These are phyloP conservation scores for Phaffomyces antillensis DNA, from an alignment of 805 yeast genomes.

Conservation along the genomic window DNA sequence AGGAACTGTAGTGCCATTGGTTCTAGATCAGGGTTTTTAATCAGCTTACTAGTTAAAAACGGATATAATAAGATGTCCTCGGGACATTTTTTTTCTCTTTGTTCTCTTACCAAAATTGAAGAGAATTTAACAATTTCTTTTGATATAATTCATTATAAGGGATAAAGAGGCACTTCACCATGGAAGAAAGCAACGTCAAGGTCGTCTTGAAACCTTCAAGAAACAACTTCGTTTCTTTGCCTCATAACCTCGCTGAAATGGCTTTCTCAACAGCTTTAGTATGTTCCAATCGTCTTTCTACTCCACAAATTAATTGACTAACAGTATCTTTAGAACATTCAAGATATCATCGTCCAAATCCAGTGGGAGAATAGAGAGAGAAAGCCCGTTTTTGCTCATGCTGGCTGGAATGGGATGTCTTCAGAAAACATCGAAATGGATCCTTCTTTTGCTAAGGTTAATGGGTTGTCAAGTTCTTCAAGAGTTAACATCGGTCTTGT, in stretches of 20 bases:
- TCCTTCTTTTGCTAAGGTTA: constrained; percentile 50
- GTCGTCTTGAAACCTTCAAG: constrained; percentile 31
- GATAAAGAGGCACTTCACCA: not conserved
- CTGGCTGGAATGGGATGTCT: constrained; percentile 66
- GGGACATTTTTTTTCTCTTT: not conserved
- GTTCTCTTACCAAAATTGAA: not conserved
- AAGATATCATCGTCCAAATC: constrained; percentile 49
- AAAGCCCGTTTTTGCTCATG: constrained; percentile 27
- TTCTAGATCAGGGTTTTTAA: no score
- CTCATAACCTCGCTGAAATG: constrained; percentile 37
- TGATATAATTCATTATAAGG: no score
- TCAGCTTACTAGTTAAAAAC: not conserved
- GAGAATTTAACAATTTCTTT: no score
- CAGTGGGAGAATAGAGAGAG: constrained; percentile 25
- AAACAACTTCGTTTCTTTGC: constrained; percentile 49
- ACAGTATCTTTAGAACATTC: constrained; percentile 28
- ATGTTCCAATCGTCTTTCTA: not conserved
- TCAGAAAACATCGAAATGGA: constrained; percentile 51
- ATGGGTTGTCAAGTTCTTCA: constrained; percentile 39
- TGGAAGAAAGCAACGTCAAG: constrained; percentile 15
- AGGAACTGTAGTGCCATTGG: constrained; percentile 74
- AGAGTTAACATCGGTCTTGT: constrained; percentile 38
- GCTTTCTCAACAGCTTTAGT: constrained; percentile 45
- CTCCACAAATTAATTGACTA: constrained; percentile 11
- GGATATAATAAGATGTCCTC: not conserved